Evolutionary conservation across 2,329 filamentous ascomycete species (phyloP), one percentile per base, ranked within the genome.

Genomic region (Zasmidium citrigriseum): DNA sequence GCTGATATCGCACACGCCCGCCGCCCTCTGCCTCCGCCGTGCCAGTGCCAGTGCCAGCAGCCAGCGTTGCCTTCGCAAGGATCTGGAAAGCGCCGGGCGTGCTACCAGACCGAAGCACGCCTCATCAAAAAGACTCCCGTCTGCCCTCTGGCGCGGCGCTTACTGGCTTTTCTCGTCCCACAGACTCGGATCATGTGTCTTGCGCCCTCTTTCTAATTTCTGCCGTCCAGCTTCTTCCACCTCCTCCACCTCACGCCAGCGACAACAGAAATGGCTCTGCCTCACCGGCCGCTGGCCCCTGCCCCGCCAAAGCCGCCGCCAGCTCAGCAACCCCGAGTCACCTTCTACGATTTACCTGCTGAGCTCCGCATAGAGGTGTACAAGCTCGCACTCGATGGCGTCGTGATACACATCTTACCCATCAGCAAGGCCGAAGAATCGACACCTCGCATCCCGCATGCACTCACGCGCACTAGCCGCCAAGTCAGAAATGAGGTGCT

Each of bases 291-390:
- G n/a, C 57, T 64, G 34, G 57, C 62, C n/a, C 60, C 61, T 45
- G 61, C 62, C 23, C 59, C 60, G 50, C 64, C 59, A 34, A 55
- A 59, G 50, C 57, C 58, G 18, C 54, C 51, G 25, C 48, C 59
- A 1, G 45, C 46, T 20, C 52, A 59, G 5, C 45, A 44, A 24
- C 60, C 59, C 23, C 55, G 53, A 44, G 59, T 63, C 23, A 60
- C 57, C 11, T 70, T 72, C 57, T 71, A 65, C 59, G 68, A 71
- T 60, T 58, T 72, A 11, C 70, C 70, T 7, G 64, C 70, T 48
- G 70, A 72, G 58, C 62, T 72, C 46, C 68, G 70, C 41, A 65
- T 71, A 16, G 67, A 71, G 47, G 66, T 72, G 52, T 72, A 72
- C 65, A 65, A 66, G 23, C 58, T 71, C 50, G 66, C 67, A 12